phyloP scores from a whole-genome alignment of 768 basidiomycete species.

The Pleurotus eryngii region DNA sequence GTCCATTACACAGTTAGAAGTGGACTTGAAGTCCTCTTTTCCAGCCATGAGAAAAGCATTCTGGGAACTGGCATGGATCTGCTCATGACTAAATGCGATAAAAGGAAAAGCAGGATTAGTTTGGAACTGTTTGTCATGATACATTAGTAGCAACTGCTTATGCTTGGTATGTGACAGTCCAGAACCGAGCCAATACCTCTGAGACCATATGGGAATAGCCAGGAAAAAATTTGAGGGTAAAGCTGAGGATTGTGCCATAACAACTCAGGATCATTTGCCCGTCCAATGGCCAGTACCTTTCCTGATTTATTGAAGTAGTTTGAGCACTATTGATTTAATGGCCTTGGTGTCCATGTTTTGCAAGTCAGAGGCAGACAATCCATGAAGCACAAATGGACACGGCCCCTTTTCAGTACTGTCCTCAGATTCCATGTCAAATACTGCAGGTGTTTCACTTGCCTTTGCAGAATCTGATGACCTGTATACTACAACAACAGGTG shows the following conservation, averaged over 20 bases:
- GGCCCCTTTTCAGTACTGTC: conserved; percentile 17
- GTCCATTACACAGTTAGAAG: background rate
- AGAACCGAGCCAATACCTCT: conserved; percentile 8
- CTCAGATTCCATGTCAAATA: conserved; percentile 17
- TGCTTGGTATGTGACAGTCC: background rate
- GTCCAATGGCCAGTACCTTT: conserved; percentile 19
- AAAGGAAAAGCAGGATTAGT: background rate
- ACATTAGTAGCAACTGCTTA: background rate
- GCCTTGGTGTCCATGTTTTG: background rate
- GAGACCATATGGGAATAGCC: no score
- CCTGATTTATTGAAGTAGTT: conserved; percentile 12
- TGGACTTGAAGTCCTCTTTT: background rate
- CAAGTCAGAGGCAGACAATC: background rate
- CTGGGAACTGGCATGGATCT: background rate
- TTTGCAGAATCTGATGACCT: background rate
- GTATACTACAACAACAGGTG: conserved; percentile 13
- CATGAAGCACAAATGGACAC: conserved; percentile 23
- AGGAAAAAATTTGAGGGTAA: conserved; percentile 13
- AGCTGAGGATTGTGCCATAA: conserved; percentile 26
- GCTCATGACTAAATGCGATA: background rate
- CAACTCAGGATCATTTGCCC: conserved; percentile 12
- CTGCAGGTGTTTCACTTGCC: background rate
- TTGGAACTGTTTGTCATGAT: background rate
- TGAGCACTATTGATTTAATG: conserved; percentile 5
- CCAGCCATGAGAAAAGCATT: background rate